Base-by-base conservation (phyloP, 768 basidiomycete genomes). In the Trametes meyenii region DNA sequence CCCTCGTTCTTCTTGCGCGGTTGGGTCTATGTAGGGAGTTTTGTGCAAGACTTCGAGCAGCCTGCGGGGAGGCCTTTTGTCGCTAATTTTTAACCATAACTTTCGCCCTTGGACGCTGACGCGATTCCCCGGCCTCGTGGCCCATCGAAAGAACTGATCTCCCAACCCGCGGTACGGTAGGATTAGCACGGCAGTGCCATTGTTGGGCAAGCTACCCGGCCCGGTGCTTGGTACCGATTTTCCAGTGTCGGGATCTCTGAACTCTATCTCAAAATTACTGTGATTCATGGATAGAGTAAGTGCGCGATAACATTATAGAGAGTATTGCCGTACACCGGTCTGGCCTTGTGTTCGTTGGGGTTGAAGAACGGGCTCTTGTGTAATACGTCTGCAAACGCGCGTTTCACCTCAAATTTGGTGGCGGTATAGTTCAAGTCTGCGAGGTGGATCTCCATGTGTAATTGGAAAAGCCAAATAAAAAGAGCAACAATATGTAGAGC, bases 251-350 rank as follows among this genome's bases (percentile, higher is more conserved):
- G 29, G 29, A 33, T 84, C 79, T n/a, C 83, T 77, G 26, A 92
- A 75, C 21, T 55, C 65, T 50, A 92, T 81, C 44, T 74, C 64
- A 71, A 92, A 91, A 62, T 92, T 92, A 35, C 88, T 69, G 78
- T 7, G 46, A 29, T 51, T 44, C 21, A 73, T 55, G 3, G 29
- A 58, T 72, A 70, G 17, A 73, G 71, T 17, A 21, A 45, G 7
- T 14, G 16, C 19, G 16, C 4, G 7, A n/a, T 11, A 12, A 7
- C 3, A 5, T 33, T 1, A 13, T 0, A 12, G 23, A 39, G 16
- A 24, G 2, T n/a, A 13, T 12, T 6, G 13, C 33, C 62, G 49
- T 24, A 63, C 62, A 62, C 44, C 19, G 17, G 53, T 4, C 64
- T 51, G 1, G 58, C 48, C 16, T 60, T 48, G 16, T 55, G 50